Evolutionary conservation across 202 grass and related monocot genomes (phyloP).

Genomic region (Digitaria exilis): DNA sequence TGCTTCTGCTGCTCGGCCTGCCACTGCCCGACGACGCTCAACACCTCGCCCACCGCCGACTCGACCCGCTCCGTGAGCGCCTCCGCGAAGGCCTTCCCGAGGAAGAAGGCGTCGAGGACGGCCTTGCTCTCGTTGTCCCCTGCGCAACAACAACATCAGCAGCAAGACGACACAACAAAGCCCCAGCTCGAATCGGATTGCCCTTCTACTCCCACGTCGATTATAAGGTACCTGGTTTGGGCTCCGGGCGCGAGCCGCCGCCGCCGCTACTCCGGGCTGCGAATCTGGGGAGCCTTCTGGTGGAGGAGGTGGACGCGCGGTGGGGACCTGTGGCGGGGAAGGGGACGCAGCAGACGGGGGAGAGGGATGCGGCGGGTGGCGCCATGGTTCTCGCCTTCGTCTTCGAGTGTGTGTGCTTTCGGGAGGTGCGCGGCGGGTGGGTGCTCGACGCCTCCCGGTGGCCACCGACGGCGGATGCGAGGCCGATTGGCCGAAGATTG

Average conservation of each 20-base stretch:
- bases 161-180: background rate
- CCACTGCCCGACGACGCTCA: slow-evolving; percentile 93
- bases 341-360: background rate
- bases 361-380: slow-evolving; percentile 1
- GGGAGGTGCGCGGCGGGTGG: background rate
- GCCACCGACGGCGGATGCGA: slow-evolving; percentile 38
- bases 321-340: background rate
- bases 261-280: slow-evolving; percentile 19
- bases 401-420: background rate
- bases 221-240: slow-evolving; percentile 46
- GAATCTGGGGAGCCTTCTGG: slow-evolving; percentile 1
- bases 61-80: slow-evolving; percentile 81
- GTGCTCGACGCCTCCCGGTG: background rate
- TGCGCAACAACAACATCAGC: slow-evolving; percentile 24
- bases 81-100: slow-evolving; percentile 90
- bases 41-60: slow-evolving; percentile 77
- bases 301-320: background rate
- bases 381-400: slow-evolving; percentile 24
- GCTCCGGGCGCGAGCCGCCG: slow-evolving; percentile 41
- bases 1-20: slow-evolving; percentile 95
- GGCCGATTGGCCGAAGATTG: slow-evolving; percentile 28
- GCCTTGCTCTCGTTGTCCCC: slow-evolving; percentile 77
- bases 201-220: background rate
- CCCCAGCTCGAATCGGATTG: background rate
- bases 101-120: slow-evolving; percentile 94